A percentile compares a stretch with the other conserved stretches of the same genome.
Conservation (phyloP, 495 filamentous ascomycete species). For the Mytilinidion resinicola region DNA sequence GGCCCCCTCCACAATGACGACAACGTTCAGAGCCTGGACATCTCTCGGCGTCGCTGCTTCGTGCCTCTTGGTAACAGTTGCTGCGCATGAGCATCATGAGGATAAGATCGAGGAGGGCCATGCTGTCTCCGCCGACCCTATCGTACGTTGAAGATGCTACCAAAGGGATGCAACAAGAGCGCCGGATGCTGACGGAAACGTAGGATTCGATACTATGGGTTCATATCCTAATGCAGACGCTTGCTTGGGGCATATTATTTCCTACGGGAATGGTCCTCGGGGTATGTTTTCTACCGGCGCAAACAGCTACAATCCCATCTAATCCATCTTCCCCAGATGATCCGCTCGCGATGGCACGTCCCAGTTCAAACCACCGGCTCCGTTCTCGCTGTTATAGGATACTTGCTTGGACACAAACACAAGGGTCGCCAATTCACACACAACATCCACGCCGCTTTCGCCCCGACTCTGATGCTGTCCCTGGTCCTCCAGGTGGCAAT, state of each 20-base stretch:
- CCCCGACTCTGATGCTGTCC: slow-evolving; percentile 69
- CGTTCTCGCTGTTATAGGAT: slow-evolving; percentile 70
- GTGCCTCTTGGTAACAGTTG: slow-evolving; percentile 17
- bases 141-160: slow-evolving; percentile 51
- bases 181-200: slow-evolving; percentile 13
- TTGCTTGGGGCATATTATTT: slow-evolving; percentile 85
- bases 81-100: slow-evolving; percentile 69
- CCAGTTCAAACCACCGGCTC: slow-evolving; percentile 74
- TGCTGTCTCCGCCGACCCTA: slow-evolving; percentile 70
- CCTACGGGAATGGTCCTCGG: slow-evolving; percentile 94
- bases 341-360: slow-evolving; percentile 89
- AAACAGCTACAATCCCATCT: not conserved
- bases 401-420: slow-evolving; percentile 86
- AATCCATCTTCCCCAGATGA: slow-evolving; percentile 51
- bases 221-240: slow-evolving; percentile 84
- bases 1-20: not conserved
- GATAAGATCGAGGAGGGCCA: slow-evolving; percentile 70
- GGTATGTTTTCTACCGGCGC: slow-evolving; percentile 44
- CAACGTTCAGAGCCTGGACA: slow-evolving; percentile 1
- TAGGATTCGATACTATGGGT: slow-evolving; percentile 85
- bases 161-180: not conserved
- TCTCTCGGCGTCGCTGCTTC: slow-evolving; percentile 13
- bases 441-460: slow-evolving; percentile 80
- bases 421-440: slow-evolving; percentile 78
- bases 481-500: slow-evolving; percentile 69